Evolutionary conservation across 345 rosid species (phyloP), one percentile per base, ranked within the genome.

Genomic region (Carallia pectinifolia): DNA sequence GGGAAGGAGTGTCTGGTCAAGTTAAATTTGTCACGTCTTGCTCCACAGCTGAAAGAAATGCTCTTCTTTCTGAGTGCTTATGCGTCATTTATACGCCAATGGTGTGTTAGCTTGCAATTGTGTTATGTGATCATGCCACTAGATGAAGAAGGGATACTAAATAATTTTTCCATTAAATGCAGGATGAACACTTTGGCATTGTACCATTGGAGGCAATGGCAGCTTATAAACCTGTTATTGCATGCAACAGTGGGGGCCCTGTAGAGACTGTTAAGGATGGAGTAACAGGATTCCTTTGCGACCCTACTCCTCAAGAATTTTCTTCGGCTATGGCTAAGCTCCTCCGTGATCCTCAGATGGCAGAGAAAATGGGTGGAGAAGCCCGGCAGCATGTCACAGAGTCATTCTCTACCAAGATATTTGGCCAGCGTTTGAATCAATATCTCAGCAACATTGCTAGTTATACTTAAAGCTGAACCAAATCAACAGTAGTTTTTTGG

Each of bases 201-300:
- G 99, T 92, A 72, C 99, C 99, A 7, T 72, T 95, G 76, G 99
- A 95, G 77, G 97, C 99, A 69, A 95, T 95, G 97, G 97, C 97
- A 15, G 92, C 99, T 6, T 58, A 82, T 67, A 95, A 95, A 74
- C 97, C 97, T 0, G 93, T 95, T 12, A 82, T 94, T 56, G 97
- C 99, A 18, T 95, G 99, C 82, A 86, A 86, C 66, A 92, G 99
- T 27, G 99, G 99, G 44, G 97, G 97, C 36, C 99, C 97, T 7
- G 78, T 89, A 66, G 99, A 92, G 80, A 85, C 97, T 0, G 73
- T 95, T 18, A 89, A 76, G 88, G 80, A 78, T 65, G 97, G 79
- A 67, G 84, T 69, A n/a, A 87, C 97, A 0, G 97, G 99, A 30
- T 92, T 86, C 78, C 97, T 95, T 30, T 92, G 97, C 66, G 79